Base-by-base conservation (phyloP, 2,329 filamentous ascomycete species). In the Alternaria dauci region DNA sequence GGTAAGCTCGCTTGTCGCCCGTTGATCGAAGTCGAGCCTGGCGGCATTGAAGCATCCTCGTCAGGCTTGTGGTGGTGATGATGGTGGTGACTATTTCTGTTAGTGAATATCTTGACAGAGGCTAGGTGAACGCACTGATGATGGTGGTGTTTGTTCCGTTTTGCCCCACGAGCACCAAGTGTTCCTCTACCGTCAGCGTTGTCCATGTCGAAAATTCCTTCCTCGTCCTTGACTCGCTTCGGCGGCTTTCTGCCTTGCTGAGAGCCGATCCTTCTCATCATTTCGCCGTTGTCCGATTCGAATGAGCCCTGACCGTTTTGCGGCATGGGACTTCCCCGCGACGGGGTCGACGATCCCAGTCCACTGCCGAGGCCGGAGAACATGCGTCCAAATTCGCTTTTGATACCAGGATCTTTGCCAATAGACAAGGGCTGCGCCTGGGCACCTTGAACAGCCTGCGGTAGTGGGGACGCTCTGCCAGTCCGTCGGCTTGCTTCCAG, bases 321-420 rank as follows among this genome's bases (percentile, higher is more conserved):
- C 16, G 75, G 75, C 69, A 80, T 83, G 1, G 85, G 84, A 66
- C 84, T 86, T 30, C 81, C 77, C 34, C 80, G 79, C 55, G 84
- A 81, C 12, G 86, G 87, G 8, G 86, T 88, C 2, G 84, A 81
- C 11, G 81, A 81, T 30, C 87, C 87, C 18, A 89, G 83, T 36
- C 89, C 89, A 76, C 87, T 89, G 16, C 89, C 94, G 67, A 98
- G 93, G n/a, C 94, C 94, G 18, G 92, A 93, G 79, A 97, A 97
- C 85, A 97, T 96, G 63, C 93, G 89, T 28, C 94, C 94, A 76
- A 97, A 94, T 76, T 97, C 94, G 75, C 89, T 96, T 83, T 97
- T 97, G 73, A 97, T 96, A 43, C 91, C 91, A 11, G 93, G 91
- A 76, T 97, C 93, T 16, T 90, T 91, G 14, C 89, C 88, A 6